Evolutionary conservation across 2,329 filamentous ascomycete species (phyloP), one percentile per base, ranked within the genome.

Genomic region (Ascocoryne sarcoides): DNA sequence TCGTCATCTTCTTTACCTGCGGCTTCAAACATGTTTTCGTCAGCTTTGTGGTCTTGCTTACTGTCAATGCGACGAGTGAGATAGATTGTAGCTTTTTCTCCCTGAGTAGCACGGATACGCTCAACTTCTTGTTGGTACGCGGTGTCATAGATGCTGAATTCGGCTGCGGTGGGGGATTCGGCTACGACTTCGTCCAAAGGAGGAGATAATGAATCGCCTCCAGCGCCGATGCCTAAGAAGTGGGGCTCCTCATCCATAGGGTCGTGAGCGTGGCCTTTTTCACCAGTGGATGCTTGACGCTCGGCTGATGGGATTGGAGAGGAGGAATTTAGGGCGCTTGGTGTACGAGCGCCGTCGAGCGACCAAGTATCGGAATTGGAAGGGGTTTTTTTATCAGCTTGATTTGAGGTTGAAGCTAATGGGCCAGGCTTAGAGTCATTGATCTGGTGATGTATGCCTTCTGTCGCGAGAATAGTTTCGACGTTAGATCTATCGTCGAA

Each of bases 71-170:
- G 61, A 20, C 70, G 61, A 1, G 64, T 74, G 17, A 73, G 56
- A 51, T 81, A 83, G 12, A 84, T 67, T 14, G 70, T 79, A 1
- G 78, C 68, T 23, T 60, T 55, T 18, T 63, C 60, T 42, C 68
- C 65, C 51, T 67, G 56, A 46, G 64, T 56, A 47, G 66, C 61
- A 20, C 74, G 63, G 53, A 95, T 90, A 12, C 81, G 74, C 43
- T 82, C 74, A 19, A 92, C 75, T 63, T 95, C 86, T 45, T 84
- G 76, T 55, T 85, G 78, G 59, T 94, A 95, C 0, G 90, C 90
- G 1, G 75, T 77, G 60, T 94, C 86, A 60, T 95, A 95, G 43
- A 96, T 82, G 56, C 92, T 80, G 52, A 86, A 86, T 45, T 93
- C 87, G 4, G 85, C 84, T 1, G 81, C 82, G 0, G 82, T 82